These are phyloP conservation scores for Leccinum subatratum DNA, from an alignment of 1,284 basidiomycete genomes.

Conservation along the genomic window DNA sequence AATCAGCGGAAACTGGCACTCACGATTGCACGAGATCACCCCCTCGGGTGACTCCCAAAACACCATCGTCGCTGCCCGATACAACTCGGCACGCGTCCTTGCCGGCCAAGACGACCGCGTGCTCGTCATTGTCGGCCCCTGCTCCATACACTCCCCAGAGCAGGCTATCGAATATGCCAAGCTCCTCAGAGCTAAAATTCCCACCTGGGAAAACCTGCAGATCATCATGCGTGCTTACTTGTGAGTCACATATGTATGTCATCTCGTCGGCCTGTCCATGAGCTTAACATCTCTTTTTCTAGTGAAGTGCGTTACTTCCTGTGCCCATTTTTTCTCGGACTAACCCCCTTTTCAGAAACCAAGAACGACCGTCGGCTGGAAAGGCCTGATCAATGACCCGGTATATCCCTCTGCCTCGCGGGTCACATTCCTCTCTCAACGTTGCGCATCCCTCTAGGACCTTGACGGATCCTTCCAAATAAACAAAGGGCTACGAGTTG, in stretches of 20 bases:
- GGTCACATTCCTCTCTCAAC: background rate
- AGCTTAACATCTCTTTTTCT: constrained; percentile 4
- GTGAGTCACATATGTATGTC: constrained; percentile 41
- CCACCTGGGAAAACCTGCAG: constrained; percentile 72
- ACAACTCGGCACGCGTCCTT: constrained; percentile 71
- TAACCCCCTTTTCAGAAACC: constrained; percentile 56
- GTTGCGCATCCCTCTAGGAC: constrained; percentile 36
- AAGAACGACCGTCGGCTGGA: constrained; percentile 85
- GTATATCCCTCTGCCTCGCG: constrained; percentile 13
- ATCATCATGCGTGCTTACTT: constrained; percentile 98
- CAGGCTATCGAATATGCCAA: constrained; percentile 90
- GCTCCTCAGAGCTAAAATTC: constrained; percentile 67
- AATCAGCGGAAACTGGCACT: constrained; percentile 77
- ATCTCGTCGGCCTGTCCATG: background rate
- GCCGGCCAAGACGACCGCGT: constrained; percentile 81
- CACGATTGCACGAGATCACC: constrained; percentile 79
- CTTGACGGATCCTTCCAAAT: constrained; percentile 94
- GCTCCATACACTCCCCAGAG: constrained; percentile 88
- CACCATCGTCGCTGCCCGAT: constrained; percentile 78
- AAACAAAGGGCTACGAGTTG: constrained; percentile 89
- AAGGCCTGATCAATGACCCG: constrained; percentile 86
- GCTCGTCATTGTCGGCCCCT: constrained; percentile 91
- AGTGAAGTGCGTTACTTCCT: constrained; percentile 45
- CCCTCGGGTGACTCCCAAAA: constrained; percentile 53
- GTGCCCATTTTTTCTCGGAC: background rate